Conservation (phyloP, 2,329 filamentous ascomycete species). For the Fusarium sp. region DNA sequence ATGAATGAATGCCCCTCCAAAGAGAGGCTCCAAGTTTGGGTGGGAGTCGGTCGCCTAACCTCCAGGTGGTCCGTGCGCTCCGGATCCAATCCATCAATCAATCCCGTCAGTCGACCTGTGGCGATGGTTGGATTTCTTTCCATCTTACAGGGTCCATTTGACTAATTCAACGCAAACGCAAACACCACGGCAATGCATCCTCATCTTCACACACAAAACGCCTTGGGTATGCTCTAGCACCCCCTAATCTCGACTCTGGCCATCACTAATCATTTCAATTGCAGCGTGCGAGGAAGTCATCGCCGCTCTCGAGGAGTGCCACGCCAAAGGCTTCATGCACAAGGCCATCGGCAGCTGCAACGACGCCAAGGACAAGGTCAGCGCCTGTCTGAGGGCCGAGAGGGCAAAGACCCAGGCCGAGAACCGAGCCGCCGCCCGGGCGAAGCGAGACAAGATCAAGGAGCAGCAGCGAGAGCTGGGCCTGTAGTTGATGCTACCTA, state of each 20-base stretch:
- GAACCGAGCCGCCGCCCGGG: conserved; percentile 76
- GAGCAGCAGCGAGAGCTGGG: conserved; percentile 70
- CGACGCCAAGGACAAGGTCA: conserved; percentile 83
- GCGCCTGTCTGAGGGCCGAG: conserved; percentile 84
- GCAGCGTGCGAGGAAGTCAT: conserved; percentile 95
- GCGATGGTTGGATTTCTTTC: conserved; percentile 30
- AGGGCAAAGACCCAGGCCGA: conserved; percentile 79
- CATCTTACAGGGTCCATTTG: conserved; percentile 16
- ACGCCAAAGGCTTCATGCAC: conserved; percentile 90
- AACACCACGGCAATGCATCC: conserved; percentile 82
- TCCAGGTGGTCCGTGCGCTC: conserved; percentile 47
- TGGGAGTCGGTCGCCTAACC: conserved; percentile 20
- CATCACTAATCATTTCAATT: conserved; percentile 30
- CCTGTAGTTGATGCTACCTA: conserved; percentile 40
- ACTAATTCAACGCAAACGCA: conserved; percentile 11
- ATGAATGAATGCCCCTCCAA: conserved; percentile 39
- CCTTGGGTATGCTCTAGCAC: conserved; percentile 70
- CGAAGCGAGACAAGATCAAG: conserved; percentile 78
- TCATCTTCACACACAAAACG: conserved; percentile 93
- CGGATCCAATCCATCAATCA: conserved; percentile 18
- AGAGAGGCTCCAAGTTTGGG: conserved; percentile 6
- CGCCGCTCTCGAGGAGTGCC: conserved; percentile 93
- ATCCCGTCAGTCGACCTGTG: conserved; percentile 24
- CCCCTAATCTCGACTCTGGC: neutral
- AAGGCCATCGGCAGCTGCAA: conserved; percentile 94